Evolutionary conservation across 2,329 filamentous ascomycete species (phyloP).

Genomic region (Myriosclerotinia scirpicola): DNA sequence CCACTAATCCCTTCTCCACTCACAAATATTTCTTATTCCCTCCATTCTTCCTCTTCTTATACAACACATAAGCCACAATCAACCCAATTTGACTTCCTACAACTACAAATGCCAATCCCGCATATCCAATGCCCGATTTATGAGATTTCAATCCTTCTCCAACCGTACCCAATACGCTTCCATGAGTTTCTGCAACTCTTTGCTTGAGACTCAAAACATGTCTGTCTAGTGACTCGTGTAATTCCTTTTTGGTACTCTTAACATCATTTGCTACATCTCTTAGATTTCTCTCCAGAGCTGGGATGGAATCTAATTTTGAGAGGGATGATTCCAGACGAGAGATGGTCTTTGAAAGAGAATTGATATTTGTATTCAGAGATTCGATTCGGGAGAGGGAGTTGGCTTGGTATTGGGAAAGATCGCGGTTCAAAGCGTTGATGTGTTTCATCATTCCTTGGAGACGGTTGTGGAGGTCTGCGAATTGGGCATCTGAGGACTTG

Average conservation of each 20-base stretch:
- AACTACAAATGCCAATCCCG: slow-evolving; percentile 30
- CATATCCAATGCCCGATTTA: slow-evolving; percentile 16
- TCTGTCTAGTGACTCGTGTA: slow-evolving; percentile 35
- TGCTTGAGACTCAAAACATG: slow-evolving; percentile 33
- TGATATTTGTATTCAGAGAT: slow-evolving; percentile 26
- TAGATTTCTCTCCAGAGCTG: slow-evolving; percentile 48
- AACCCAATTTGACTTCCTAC: slow-evolving; percentile 36
- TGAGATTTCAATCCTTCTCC: slow-evolving; percentile 22
- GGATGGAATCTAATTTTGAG: slow-evolving; percentile 49
- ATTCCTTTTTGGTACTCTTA: slow-evolving; percentile 55
- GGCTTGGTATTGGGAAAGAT: slow-evolving; percentile 53
- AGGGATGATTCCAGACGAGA: slow-evolving; percentile 36
- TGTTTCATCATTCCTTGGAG: slow-evolving; percentile 73
- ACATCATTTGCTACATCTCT: slow-evolving; percentile 59
- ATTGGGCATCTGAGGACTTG: slow-evolving; percentile 58
- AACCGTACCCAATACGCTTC: slow-evolving; percentile 27
- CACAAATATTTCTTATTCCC: slow-evolving; percentile 41
- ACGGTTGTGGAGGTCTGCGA: slow-evolving; percentile 81
- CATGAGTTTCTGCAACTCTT: slow-evolving; percentile 34
- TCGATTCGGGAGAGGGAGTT: slow-evolving; percentile 47
- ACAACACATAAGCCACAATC: slow-evolving; percentile 35
- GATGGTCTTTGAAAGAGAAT: slow-evolving; percentile 10
- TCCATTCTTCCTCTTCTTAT: slow-evolving; percentile 39
- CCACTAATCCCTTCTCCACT: background rate
- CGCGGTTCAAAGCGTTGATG: slow-evolving; percentile 60